A percentile compares a stretch with the other conserved stretches of the same genome.
These are phyloP conservation scores for Priceomyces melissophilus DNA, from an alignment of 805 yeast species.

Conservation along the genomic window DNA sequence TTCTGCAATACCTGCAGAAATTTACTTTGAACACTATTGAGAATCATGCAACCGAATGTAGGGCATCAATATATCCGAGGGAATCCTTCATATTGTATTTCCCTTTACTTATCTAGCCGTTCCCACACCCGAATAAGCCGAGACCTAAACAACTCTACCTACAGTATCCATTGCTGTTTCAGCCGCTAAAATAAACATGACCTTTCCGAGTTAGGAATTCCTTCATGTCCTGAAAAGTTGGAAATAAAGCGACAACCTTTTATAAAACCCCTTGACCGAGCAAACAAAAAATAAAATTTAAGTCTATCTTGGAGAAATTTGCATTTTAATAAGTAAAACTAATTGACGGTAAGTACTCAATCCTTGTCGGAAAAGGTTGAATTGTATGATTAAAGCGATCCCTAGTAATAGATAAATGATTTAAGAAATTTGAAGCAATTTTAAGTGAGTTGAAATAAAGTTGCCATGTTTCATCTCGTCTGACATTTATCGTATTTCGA, in stretches of 20 bases:
- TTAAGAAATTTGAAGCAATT: too few relatives aligned
- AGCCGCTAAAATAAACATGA: slow-evolving; percentile 15
- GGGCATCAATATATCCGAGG: not conserved
- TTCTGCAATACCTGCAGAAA: too few relatives aligned
- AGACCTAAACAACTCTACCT: not conserved
- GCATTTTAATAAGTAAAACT: not conserved
- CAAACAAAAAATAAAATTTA: not conserved
- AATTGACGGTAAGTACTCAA: slow-evolving; percentile 1
- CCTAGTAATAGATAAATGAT: not conserved
- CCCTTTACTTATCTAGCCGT: slow-evolving; percentile 1
- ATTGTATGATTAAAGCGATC: not conserved
- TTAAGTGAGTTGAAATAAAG: not conserved
- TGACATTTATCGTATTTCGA: too few relatives aligned
- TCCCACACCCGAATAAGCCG: slow-evolving; percentile 15
- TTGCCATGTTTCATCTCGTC: too few relatives aligned
- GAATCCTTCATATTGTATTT: not conserved
- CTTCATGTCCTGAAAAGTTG: not conserved
- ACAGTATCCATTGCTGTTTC: slow-evolving; percentile 6
- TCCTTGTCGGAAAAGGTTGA: not conserved
- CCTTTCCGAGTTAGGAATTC: slow-evolving; percentile 14
- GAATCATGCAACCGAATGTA: too few relatives aligned
- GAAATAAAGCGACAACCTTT: too few relatives aligned
- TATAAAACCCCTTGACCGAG: slow-evolving; percentile 5
- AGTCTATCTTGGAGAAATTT: not conserved
- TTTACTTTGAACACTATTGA: too few relatives aligned